Evolutionary conservation across 768 basidiomycete genomes (phyloP), one percentile per base, ranked within the genome.

Genomic region (Candolleomyces eurysporus): DNA sequence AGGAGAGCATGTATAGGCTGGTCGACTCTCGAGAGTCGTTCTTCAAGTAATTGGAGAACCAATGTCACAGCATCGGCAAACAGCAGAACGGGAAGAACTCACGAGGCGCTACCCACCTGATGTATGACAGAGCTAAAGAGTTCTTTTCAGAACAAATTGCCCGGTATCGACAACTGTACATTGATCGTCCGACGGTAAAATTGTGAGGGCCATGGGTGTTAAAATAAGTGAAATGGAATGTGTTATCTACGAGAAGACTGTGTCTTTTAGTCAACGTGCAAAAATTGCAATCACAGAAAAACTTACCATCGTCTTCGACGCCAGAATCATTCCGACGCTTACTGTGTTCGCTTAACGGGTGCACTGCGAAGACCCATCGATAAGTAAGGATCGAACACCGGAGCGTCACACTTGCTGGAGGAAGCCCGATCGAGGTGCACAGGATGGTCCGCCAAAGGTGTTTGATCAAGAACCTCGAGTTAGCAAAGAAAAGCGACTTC

Each of bases 171-270:
- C 3, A 96, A 80, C 71, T 96, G 89, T 2, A 94, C 93, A 67
- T 94, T 89, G 61, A 90, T 77, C 58, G 94, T 0, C 93, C 93
- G 22, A 94, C 90, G 26, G 82, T 78, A 0, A 89, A 82, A 72
- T 95, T 93, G 67, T 92, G 83, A 9, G 88, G 86, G 69, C 93
- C 92, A 65, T 91, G 87, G 16, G 88, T 86, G 64, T 95, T 94
- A 79, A 95, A 95, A 72, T 91, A 94, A 36, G 87, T 94, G 73
- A 94, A 95, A 70, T 91, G 86, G 76, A 94, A 94, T 78, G 87
- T 88, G 59, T 84, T 88, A 31, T 88, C 92, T 94, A 17, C 9
- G 42, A 43, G 8, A 43, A 17, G n/a, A n/a, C n/a, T n/a, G n/a
- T n/a, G n/a, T n/a, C n/a, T n/a, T n/a, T n/a, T 17, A 43, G 9